These are phyloP conservation scores for Apophysomyces elegans DNA, from an alignment of 371 early-diverging fungal genomes.

Conservation along the genomic window DNA sequence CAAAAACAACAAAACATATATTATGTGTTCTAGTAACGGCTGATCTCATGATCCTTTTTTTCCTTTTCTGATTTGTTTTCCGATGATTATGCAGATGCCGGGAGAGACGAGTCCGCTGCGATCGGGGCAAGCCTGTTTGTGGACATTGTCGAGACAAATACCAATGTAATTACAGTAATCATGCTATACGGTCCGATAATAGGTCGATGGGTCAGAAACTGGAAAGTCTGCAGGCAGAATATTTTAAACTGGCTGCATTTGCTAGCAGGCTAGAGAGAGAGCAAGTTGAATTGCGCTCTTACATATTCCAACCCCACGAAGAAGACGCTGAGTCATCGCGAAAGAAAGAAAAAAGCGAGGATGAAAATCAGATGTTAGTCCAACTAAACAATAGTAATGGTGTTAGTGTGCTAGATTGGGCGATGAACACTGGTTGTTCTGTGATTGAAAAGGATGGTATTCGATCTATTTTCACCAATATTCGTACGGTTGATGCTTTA, in stretches of 20 bases:
- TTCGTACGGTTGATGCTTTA: constrained; percentile 31
- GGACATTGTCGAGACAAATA: constrained; percentile 35
- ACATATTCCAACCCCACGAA: background rate
- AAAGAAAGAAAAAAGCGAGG: background rate
- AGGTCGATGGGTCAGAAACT: constrained; percentile 32
- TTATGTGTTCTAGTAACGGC: background rate
- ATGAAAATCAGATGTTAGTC: background rate
- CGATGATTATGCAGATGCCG: constrained; percentile 30
- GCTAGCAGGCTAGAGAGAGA: background rate
- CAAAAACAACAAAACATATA: background rate
- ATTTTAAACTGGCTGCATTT: constrained; percentile 17
- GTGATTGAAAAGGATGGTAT: constrained; percentile 28
- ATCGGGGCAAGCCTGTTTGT: constrained; percentile 36
- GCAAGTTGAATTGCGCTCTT: no score
- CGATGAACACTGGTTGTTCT: constrained; percentile 31
- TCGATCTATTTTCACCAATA: constrained; percentile 32
- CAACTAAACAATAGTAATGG: background rate
- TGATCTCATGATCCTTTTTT: background rate
- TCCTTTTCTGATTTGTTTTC: constrained; percentile 7
- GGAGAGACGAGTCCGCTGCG: constrained; percentile 41
- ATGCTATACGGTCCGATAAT: constrained; percentile 27
- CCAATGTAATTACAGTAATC: constrained; percentile 35
- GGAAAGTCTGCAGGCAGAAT: constrained; percentile 27
- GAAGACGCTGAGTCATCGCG: background rate
- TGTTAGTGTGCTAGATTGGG: constrained; percentile 28